These are phyloP conservation scores for Cercospora zeina DNA, from an alignment of 2,329 filamentous ascomycete genomes.

Conservation along the genomic window DNA sequence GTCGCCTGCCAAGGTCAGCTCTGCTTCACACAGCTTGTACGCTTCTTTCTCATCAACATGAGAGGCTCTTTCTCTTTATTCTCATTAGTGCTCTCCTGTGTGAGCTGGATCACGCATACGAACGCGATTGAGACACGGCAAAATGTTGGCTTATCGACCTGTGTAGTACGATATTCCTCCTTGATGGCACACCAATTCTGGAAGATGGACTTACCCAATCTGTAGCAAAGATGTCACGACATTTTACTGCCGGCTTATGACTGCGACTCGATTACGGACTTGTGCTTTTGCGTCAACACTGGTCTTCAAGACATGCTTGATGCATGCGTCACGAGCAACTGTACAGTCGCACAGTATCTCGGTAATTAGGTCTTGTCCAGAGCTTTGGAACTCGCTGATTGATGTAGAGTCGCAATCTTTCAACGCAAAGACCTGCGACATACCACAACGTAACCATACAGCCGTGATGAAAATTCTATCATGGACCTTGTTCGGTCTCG, in stretches of 20 bases:
- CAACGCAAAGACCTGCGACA: conserved; percentile 3
- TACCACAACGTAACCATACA: neutral
- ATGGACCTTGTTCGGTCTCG: conserved; percentile 13
- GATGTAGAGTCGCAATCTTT: conserved; percentile 1
- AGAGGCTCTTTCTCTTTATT: neutral
- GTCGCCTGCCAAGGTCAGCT: neutral
- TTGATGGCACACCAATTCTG: neutral
- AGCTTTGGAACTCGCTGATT: neutral
- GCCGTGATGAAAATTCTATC: conserved; percentile 10
- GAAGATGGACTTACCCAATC: neutral
- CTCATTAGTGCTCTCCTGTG: neutral
- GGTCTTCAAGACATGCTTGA: conserved; percentile 9
- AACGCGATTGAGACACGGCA: neutral
- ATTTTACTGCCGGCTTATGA: conserved; percentile 9
- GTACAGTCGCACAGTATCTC: conserved; percentile 16
- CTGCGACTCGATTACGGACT: conserved; percentile 6
- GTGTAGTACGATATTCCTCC: conserved; percentile 5
- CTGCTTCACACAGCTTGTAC: neutral
- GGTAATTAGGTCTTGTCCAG: neutral
- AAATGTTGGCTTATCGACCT: conserved; percentile 5
- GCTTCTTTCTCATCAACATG: neutral
- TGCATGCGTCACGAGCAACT: conserved; percentile 14
- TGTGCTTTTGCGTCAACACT: conserved; percentile 8
- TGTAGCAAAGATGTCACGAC: conserved; percentile 16
- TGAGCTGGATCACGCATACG: neutral